Conservation (phyloP, 805 yeast species). For the Komagataella mondaviorum region DNA sequence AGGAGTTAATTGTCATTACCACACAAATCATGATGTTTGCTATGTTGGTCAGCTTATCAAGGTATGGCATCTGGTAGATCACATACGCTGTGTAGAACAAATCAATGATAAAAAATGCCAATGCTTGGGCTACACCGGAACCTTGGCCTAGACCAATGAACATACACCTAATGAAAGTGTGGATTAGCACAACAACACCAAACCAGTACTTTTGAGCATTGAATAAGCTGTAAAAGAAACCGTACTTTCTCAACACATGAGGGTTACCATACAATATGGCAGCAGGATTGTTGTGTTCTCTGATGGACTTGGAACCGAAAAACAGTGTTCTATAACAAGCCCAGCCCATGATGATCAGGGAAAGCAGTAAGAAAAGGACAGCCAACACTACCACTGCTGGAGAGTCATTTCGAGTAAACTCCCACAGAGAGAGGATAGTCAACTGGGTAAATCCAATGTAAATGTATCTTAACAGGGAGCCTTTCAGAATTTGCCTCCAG, state of each 20-base stretch:
- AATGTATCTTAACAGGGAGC: constrained; percentile 65
- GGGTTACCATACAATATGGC: constrained; percentile 76
- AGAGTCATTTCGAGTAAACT: constrained; percentile 69
- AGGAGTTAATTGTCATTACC: constrained; percentile 66
- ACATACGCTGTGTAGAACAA: constrained; percentile 52
- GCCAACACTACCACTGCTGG: constrained; percentile 83
- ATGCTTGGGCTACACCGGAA: constrained; percentile 71
- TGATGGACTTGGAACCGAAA: constrained; percentile 51
- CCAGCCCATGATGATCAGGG: constrained; percentile 49
- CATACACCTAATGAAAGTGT: constrained; percentile 51
- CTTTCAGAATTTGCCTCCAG: constrained; percentile 56
- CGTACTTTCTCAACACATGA: constrained; percentile 60
- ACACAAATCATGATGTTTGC: constrained; percentile 60
- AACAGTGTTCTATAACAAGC: constrained; percentile 48
- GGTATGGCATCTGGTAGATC: constrained; percentile 56
- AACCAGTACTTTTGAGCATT: constrained; percentile 76
- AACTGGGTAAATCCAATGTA: constrained; percentile 81
- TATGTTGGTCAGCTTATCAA: constrained; percentile 74
- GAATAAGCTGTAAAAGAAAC: constrained; percentile 84
- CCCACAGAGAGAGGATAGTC: constrained; percentile 73
- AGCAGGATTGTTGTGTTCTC: constrained; percentile 65
- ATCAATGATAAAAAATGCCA: constrained; percentile 67
- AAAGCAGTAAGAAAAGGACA: constrained; percentile 49
- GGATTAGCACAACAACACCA: constrained; percentile 48
- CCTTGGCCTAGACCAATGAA: constrained; percentile 71